Percentiles rank a stretch among this genome's conserved stretches.
Evolutionary conservation across 352 stramenopile species (phyloP).

Genomic region (Phytophthora meadii): DNA sequence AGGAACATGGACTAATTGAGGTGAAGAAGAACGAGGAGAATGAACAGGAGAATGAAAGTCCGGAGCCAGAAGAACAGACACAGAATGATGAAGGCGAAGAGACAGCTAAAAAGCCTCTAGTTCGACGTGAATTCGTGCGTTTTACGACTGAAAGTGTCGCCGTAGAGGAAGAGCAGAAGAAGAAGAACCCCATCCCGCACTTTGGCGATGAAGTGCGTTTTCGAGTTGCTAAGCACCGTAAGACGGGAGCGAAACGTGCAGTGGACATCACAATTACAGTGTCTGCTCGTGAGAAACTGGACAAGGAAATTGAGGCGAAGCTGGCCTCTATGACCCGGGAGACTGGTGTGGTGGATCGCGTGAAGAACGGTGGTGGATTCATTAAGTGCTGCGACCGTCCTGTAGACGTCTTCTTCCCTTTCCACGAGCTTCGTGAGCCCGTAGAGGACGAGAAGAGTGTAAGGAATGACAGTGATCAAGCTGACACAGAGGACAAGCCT

Average conservation of each 20-base stretch:
- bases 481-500: conserved; percentile 11
- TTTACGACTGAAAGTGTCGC: conserved; percentile 66
- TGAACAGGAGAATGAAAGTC: conserved; percentile 1
- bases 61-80: conserved; percentile 7
- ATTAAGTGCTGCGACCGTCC: conserved; percentile 74
- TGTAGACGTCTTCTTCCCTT: conserved; percentile 77
- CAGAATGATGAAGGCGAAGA: conserved; percentile 8
- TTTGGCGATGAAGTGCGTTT: conserved; percentile 81
- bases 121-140: conserved; percentile 49
- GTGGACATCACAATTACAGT: conserved; percentile 67
- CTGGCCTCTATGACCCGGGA: conserved; percentile 64
- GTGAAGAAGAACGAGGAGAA: conserved; percentile 31
- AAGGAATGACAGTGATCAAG: conserved; percentile 24
- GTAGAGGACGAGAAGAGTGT: conserved; percentile 30
- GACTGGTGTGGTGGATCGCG: conserved; percentile 59
- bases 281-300: conserved; percentile 67
- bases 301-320: conserved; percentile 76
- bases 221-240: conserved; percentile 74
- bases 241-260: conserved; percentile 66
- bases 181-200: conserved; percentile 42
- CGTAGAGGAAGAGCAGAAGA: conserved; percentile 23
- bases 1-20: conserved; percentile 63
- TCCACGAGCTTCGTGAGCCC: conserved; percentile 66
- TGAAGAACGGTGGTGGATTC: conserved; percentile 73
- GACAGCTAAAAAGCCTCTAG: conserved; percentile 19